Evolutionary conservation across 495 filamentous ascomycete species (phyloP), one percentile per base, ranked within the genome.

Genomic region (Daldinia loculata): DNA sequence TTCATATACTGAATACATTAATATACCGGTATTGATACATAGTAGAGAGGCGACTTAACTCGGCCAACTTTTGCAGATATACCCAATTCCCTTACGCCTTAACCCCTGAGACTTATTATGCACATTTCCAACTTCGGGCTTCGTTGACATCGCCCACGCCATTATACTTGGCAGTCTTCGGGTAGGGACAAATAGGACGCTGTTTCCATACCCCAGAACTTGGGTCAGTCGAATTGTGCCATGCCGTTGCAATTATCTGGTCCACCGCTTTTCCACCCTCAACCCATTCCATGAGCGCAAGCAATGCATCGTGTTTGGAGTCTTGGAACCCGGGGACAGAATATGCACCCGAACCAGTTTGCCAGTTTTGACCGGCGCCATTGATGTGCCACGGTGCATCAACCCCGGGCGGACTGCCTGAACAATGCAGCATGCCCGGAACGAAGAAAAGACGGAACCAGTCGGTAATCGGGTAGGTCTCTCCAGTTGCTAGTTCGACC

Each of bases 281-380:
- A 2, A 85, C 84, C 87, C 87, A 89, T 2, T 71, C 68, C 76
- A 87, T 80, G 57, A 89, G 63, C 17, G 84, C 85, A 58, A 84
- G 43, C 56, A 88, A 22, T 2, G 75, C 76, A 69, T 88, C 84
- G 64, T 86, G 81, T 30, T 80, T 71, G 17, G 72, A 36, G 41
- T 84, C 81, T 14, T 70, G 65, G 63, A 79, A 85, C 0, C 83
- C 85, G 0, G 85, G 83, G 0, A 78, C 75, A 7, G 74, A 74
- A 30, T 50, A 69, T 24, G 61, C 38, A 1, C 53, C 67, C 0
- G 63, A 59, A 2, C 77, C 77, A 45, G 81, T 36, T 0, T 12
- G 24, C 6, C 56, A 69, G 19, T 72, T 58, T 61, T 82, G 81
- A 24, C 59, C 66, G 15, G 69, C 80, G 1, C 73, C 77, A n/a